Conservation (phyloP, 78 protist species). For the Planoprotostelium fungivorum region DNA sequence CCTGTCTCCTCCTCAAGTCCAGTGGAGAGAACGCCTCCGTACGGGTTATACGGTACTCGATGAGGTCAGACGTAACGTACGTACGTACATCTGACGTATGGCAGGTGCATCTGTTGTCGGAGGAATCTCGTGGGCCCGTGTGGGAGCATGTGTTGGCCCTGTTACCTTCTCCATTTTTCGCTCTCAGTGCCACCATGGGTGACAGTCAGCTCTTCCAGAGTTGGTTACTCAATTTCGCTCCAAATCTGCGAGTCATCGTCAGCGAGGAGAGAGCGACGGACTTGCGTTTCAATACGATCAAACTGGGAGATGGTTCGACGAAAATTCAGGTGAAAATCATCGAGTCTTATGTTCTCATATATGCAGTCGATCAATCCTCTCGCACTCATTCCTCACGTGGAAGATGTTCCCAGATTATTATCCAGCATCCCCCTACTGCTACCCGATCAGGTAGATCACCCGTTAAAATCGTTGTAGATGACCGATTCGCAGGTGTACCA, state of each 20-base stretch:
- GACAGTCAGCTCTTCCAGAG: background rate
- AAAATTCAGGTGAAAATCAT: background rate
- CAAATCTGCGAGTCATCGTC: background rate
- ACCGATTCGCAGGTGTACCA: background rate
- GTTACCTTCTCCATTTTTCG: conserved; percentile 52
- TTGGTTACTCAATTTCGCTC: background rate
- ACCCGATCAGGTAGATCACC: background rate
- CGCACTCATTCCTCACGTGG: background rate
- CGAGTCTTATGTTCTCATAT: background rate
- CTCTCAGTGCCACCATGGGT: background rate
- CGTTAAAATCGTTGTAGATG: background rate
- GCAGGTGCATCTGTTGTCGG: conserved; percentile 70
- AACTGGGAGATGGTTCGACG: background rate
- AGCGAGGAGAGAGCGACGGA: background rate
- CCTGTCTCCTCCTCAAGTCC: conserved; percentile 14
- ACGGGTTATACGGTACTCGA: conserved; percentile 73
- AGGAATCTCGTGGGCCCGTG: conserved; percentile 33
- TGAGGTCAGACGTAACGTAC: no score
- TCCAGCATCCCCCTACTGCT: background rate
- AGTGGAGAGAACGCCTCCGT: conserved; percentile 41
- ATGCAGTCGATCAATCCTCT: background rate
- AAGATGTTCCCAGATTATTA: background rate
- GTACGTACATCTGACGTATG: no score
- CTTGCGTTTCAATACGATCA: background rate
- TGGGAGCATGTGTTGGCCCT: conserved; percentile 77